Conservation (phyloP, 495 filamentous ascomycete genomes). For the Penicillium egyptiacum region DNA sequence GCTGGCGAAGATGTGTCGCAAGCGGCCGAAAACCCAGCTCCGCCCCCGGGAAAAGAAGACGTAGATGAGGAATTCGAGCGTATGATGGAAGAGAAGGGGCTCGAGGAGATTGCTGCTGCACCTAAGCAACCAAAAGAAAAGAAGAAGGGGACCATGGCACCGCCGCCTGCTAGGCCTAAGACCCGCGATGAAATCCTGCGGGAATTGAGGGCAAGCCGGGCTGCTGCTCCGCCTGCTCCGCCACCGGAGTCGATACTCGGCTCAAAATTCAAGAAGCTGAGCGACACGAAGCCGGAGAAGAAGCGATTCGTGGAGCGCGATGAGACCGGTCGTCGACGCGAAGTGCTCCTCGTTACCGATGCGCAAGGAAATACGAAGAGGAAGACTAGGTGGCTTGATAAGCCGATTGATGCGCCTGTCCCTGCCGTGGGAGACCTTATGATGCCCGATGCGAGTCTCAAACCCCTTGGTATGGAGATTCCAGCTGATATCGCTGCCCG, state of each 20-base stretch:
- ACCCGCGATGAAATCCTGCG: constrained; percentile 81
- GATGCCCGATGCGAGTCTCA: constrained; percentile 62
- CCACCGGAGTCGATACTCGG: constrained; percentile 59
- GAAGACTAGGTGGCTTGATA: constrained; percentile 62
- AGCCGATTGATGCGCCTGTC: constrained; percentile 42
- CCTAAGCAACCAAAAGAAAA: constrained; percentile 57
- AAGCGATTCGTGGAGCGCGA: constrained; percentile 75
- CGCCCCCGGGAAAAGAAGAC: constrained; percentile 34
- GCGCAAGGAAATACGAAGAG: constrained; percentile 85
- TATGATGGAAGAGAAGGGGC: constrained; percentile 60
- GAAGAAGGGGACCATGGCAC: constrained; percentile 77
- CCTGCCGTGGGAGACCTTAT: constrained; percentile 44
- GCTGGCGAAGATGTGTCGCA: constrained; percentile 67
- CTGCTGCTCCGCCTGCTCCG: constrained; percentile 55
- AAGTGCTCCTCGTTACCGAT: constrained; percentile 83
- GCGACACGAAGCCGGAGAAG: constrained; percentile 55
- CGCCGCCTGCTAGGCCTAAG: constrained; percentile 62
- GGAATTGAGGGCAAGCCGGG: constrained; percentile 73
- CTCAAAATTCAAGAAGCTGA: constrained; percentile 79
- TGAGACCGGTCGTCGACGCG: constrained; percentile 62
- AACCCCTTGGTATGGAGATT: constrained; percentile 77
- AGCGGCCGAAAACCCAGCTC: constrained; percentile 22
- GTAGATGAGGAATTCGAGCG: constrained; percentile 78
- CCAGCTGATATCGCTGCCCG: constrained; percentile 52
- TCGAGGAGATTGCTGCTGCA: constrained; percentile 49